Base-by-base conservation (phyloP, 768 basidiomycete species). In the Pseudohyphozyma bogoriensis region DNA sequence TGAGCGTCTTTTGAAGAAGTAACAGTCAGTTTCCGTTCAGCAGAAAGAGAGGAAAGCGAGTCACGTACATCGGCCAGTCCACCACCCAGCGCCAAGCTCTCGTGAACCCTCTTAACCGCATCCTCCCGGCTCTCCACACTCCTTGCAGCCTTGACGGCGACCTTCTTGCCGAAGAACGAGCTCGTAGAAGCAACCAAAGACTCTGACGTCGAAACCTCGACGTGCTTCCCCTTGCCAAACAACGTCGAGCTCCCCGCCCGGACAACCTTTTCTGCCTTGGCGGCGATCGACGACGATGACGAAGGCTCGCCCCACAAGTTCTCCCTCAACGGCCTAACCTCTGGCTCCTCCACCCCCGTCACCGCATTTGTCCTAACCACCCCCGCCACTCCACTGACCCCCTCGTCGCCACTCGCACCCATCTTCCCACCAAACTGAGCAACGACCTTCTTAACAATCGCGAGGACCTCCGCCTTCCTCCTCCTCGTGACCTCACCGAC, bases 381-480 rank as follows among this genome's bases (percentile, higher is more conserved):
- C n/a, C n/a, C n/a, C n/a, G n/a, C n/a, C n/a, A n/a, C n/a, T n/a
- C n/a, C n/a, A n/a, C n/a, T n/a, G n/a, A n/a, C n/a, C n/a, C n/a
- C n/a, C n/a, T n/a, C n/a, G n/a, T n/a, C n/a, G n/a, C n/a, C n/a
- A n/a, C n/a, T n/a, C n/a, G n/a, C n/a, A n/a, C n/a, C n/a, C n/a
- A n/a, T n/a, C n/a, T n/a, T 24, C 37, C 18, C 46, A 12, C 52
- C 5, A 9, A 44, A 31, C 36, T 33, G 22, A 66, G 76, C 77
- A 24, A 82, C 72, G 13, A 80, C 78, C 15, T 75, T 76, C 54
- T 77, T 78, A 31, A 92, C 24, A 1, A 66, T 2, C 12, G 16
- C 8, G 28, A 53, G 55, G 16, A 66, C 24, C 26, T 66, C 61
- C 20, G 54, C 58, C 50, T 66, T 66, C 29, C 56, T 45, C 55